phyloP scores from a whole-genome alignment of 129 eudicot genomes.

The Heracleum sosnowskyi region DNA sequence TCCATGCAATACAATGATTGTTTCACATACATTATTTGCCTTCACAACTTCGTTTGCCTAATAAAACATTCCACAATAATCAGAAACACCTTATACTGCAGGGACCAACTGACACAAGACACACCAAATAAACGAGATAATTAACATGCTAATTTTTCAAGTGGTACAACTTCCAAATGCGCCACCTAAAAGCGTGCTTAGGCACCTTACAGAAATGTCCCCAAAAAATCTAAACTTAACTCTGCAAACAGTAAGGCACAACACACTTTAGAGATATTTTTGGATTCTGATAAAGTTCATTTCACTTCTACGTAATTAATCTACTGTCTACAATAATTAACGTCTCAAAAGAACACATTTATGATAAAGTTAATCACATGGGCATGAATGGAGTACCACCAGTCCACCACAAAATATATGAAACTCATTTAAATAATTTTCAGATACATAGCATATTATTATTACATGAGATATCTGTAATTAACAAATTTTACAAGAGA shows the following conservation, averaged over 20 bases:
- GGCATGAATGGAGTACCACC: too few relatives aligned
- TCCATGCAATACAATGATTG: constrained; percentile 80
- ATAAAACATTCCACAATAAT: constrained; percentile 16
- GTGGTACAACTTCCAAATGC: not conserved
- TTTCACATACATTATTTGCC: constrained; percentile 84
- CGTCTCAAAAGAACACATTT: not conserved
- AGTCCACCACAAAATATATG: not conserved
- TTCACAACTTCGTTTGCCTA: constrained; percentile 94
- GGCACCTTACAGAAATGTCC: not conserved
- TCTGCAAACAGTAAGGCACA: not conserved
- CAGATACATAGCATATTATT: not conserved
- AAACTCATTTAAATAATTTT: not conserved
- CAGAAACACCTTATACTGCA: not conserved
- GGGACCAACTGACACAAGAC: not conserved
- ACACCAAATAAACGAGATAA: not conserved
- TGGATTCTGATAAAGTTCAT: not conserved
- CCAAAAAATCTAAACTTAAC: not conserved
- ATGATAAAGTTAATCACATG: not conserved
- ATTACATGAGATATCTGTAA: too few relatives aligned
- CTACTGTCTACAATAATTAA: not conserved
- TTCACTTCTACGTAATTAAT: not conserved
- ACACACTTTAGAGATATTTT: not conserved
- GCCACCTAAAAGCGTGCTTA: not conserved
- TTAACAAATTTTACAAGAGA: not conserved
- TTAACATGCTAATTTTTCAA: not conserved